Conservation (phyloP, 768 basidiomycete species). For the Xerocomellus amylosporus region DNA sequence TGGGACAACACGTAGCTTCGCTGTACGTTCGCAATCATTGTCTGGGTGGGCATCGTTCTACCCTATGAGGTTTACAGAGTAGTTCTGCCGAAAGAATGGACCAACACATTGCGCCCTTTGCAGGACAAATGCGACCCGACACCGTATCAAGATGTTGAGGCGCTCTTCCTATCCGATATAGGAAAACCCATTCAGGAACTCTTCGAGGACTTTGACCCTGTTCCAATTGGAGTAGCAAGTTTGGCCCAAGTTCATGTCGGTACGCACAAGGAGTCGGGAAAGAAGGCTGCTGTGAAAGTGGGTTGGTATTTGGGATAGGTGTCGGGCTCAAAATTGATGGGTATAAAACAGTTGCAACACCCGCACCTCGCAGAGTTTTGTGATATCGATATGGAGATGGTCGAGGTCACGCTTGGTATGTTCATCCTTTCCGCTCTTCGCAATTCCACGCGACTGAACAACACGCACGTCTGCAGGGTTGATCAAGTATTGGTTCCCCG, state of each 20-base stretch:
- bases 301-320: conserved; percentile 9
- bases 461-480: conserved; percentile 45
- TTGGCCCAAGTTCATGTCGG: conserved; percentile 95
- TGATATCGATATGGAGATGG: conserved; percentile 86
- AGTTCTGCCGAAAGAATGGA: conserved; percentile 66
- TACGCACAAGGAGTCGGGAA: conserved; percentile 64
- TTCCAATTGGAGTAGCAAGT: conserved; percentile 93
- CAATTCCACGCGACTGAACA: background rate
- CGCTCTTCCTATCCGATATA: conserved; percentile 77
- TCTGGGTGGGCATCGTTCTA: conserved; percentile 22
- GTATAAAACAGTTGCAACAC: conserved; percentile 67
- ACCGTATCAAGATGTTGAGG: conserved; percentile 70
- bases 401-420: conserved; percentile 67
- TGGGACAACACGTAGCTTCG: conserved; percentile 86
- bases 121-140: conserved; percentile 96
- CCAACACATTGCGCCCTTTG: conserved; percentile 52
- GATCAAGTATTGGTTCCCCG: conserved; percentile 92
- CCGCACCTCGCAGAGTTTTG: conserved; percentile 92
- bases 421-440: background rate
- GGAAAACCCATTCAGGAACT: conserved; percentile 66
- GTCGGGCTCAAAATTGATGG: conserved; percentile 2
- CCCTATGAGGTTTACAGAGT: conserved; percentile 30
- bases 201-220: conserved; percentile 82
- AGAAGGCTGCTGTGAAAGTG: conserved; percentile 84
- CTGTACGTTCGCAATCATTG: conserved; percentile 37